Evolutionary conservation across 257 asterid genomes (phyloP).

Genomic region (Nicotiana obtusifolia): DNA sequence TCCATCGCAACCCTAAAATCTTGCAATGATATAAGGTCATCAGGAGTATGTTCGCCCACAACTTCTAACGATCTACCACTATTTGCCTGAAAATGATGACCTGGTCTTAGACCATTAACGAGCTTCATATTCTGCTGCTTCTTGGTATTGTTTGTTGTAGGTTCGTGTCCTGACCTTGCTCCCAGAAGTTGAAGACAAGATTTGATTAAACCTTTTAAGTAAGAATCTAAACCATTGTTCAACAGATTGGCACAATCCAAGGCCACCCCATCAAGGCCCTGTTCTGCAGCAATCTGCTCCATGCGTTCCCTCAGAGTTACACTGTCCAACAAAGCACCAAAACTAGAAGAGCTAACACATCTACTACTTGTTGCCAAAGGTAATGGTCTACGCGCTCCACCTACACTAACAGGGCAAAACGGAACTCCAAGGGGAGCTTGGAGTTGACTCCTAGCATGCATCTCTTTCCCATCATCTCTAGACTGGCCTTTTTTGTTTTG

Average conservation of each 20-base stretch:
- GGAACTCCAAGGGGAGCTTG: slow-evolving; percentile 90
- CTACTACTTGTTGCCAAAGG: slow-evolving; percentile 42
- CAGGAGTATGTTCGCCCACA: slow-evolving; percentile 32
- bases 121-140: slow-evolving; percentile 45
- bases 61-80: slow-evolving; percentile 37
- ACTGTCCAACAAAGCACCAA: slow-evolving; percentile 58
- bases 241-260: slow-evolving; percentile 65
- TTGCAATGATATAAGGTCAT: slow-evolving; percentile 47
- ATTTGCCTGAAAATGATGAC: slow-evolving; percentile 49
- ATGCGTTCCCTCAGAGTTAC: slow-evolving; percentile 53
- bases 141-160: slow-evolving; percentile 24
- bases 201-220: slow-evolving; percentile 56
- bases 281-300: slow-evolving; percentile 65
- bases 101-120: slow-evolving; percentile 62
- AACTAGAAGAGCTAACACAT: slow-evolving; percentile 32
- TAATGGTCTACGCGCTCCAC: slow-evolving; percentile 56
- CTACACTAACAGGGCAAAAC: slow-evolving; percentile 52
- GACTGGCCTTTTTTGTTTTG: slow-evolving; percentile 31
- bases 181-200: slow-evolving; percentile 59
- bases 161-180: slow-evolving; percentile 44
- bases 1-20: slow-evolving; percentile 87
- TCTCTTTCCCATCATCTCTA: slow-evolving; percentile 37
- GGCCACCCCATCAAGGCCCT: slow-evolving; percentile 74
- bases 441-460: slow-evolving; percentile 46
- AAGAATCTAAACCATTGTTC: slow-evolving; percentile 69